Evolutionary conservation across 768 basidiomycete species (phyloP).

Genomic region (Kwoniella shandongensis): DNA sequence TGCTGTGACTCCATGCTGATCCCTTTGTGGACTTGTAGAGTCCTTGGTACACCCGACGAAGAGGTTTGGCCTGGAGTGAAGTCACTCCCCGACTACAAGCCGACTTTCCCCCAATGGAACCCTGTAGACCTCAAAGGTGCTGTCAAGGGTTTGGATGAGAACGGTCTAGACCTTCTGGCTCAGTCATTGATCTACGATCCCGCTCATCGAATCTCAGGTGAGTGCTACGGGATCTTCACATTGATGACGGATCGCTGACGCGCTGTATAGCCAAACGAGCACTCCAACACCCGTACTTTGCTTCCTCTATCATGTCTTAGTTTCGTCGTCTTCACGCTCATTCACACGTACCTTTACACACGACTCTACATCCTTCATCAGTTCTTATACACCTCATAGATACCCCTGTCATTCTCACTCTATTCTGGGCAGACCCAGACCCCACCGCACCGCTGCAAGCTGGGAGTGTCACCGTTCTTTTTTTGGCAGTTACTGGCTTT

Average conservation of each 20-base stretch:
- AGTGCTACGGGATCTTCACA: conserved; percentile 38
- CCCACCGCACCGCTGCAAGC: too few species aligned
- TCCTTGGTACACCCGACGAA: conserved; percentile 91
- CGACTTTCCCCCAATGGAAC: conserved; percentile 94
- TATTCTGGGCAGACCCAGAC: neutral
- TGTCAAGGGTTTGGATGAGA: conserved; percentile 72
- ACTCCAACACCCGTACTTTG: conserved; percentile 59
- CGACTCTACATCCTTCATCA: too few species aligned
- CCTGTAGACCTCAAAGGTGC: conserved; percentile 66
- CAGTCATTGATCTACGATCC: conserved; percentile 81
- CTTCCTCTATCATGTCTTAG: conserved; percentile 10
- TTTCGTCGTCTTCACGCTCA: neutral
- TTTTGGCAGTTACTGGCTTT: neutral
- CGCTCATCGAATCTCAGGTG: conserved; percentile 87
- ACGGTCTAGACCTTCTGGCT: conserved; percentile 77
- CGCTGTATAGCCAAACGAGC: conserved; percentile 61
- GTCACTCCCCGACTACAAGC: conserved; percentile 87
- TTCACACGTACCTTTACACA: too few species aligned
- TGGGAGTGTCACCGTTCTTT: neutral
- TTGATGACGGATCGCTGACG: neutral
- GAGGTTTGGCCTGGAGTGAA: conserved; percentile 88
- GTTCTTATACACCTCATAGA: neutral
- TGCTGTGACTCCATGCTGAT: conserved; percentile 6
- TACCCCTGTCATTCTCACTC: conserved; percentile 2
- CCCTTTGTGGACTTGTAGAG: conserved; percentile 57